Base-by-base conservation (phyloP, 805 yeast genomes). In the Wickerhamomyces silvicola region DNA sequence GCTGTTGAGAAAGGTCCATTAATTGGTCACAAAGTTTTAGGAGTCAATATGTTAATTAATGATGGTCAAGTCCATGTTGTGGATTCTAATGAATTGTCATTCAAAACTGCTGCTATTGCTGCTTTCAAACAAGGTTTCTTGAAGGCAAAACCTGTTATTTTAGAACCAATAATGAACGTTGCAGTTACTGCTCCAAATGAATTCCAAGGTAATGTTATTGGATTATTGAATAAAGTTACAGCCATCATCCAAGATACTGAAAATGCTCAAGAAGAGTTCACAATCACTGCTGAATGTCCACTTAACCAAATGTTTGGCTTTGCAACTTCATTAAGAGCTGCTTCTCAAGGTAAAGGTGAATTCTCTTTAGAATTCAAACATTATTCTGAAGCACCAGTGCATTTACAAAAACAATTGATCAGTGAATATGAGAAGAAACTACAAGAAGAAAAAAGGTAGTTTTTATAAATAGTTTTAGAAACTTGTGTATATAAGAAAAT, bases 301-400 rank as follows among this genome's bases (percentile, higher is more conserved):
- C 75, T 92, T 63, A 88, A 88, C 67, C 75, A 84, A 41, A 77
- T 92, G 86, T 92, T 92, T 59, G 98, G 98, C 23, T 85, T 92
- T 56, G 95, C 97, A 7, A 84, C 97, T 7, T 76, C 85, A 17
- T 70, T 92, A 55, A 81, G 99, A 70, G 97, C 98, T 14, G 78
- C 84, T 38, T 90, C 98, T 11, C 98, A 92, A 64, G 99, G 99
- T 64, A 92, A 92, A 59, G 98, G 99, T 52, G 97, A 94, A 64
- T 92, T 92, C 60, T 75, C 95, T 2, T 72, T 92, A 60, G 99
- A 92, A 60, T 92, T 92, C 67, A 80, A 83, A 56, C 83, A 86
- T 52, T 92, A 90, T 59, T 76, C 90, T 31, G 95, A 94, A 45
- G 82, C 94, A 32, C 73, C 94, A 29, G 85, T 90, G 22, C 95